Evolutionary conservation across 2,329 filamentous ascomycete genomes (phyloP).

Genomic region (Fusarium graminum): DNA sequence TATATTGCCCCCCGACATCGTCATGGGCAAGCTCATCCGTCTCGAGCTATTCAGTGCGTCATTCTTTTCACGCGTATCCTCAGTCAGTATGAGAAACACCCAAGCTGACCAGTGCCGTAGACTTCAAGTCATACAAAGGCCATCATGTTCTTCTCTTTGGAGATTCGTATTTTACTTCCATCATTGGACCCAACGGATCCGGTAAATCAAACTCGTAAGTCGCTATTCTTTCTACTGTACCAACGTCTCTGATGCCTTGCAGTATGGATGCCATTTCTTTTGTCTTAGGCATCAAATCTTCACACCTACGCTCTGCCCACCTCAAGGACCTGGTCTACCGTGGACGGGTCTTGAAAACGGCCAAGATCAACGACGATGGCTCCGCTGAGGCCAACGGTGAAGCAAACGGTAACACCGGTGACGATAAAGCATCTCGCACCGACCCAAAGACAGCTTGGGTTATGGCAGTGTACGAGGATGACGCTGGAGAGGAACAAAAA

Average conservation of each 20-base stretch:
- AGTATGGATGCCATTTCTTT: constrained; percentile 99
- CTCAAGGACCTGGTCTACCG: constrained; percentile 96
- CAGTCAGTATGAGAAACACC: constrained; percentile 9
- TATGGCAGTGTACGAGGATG: constrained; percentile 98
- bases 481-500: constrained; percentile 91
- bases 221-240: constrained; percentile 8
- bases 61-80: constrained; percentile 1
- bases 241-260: constrained; percentile 25
- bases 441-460: constrained; percentile 98
- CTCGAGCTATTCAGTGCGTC: constrained; percentile 91
- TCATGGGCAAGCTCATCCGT: constrained; percentile 95
- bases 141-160: constrained; percentile 95
- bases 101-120: constrained; percentile 59
- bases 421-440: constrained; percentile 75
- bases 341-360: constrained; percentile 90
- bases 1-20: constrained; percentile 53
- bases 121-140: constrained; percentile 99
- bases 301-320: constrained; percentile 94
- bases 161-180: constrained; percentile 98
- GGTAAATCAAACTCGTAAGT: constrained; percentile 97
- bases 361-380: constrained; percentile 91
- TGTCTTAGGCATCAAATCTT: constrained; percentile 97
- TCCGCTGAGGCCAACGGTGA: constrained; percentile 75
- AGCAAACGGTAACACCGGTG: constrained; percentile 71
- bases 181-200: constrained; percentile 99